Evolutionary conservation across 768 basidiomycete species (phyloP).

Genomic region (Agaricus bisporus): DNA sequence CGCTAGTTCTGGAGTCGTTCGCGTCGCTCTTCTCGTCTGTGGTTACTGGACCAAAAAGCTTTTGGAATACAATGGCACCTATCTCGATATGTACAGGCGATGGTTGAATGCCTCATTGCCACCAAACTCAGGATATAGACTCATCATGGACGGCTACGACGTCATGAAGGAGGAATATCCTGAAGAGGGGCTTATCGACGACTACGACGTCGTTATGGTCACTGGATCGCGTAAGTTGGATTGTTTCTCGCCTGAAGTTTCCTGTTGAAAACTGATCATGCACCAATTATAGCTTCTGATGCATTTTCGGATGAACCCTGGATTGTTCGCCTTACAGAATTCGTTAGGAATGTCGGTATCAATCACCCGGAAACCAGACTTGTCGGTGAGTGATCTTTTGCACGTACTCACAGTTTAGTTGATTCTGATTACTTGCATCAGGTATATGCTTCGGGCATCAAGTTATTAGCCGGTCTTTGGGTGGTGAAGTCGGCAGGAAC

Average conservation of each 20-base stretch:
- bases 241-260: neutral
- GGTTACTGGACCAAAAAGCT: constrained; percentile 49
- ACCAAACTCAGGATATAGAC: constrained; percentile 21
- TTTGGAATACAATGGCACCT: constrained; percentile 30
- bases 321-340: constrained; percentile 65
- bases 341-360: constrained; percentile 23
- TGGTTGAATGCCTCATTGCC: constrained; percentile 33
- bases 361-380: neutral
- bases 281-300: constrained; percentile 45
- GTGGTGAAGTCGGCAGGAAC: constrained; percentile 62
- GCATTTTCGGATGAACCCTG: constrained; percentile 74
- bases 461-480: constrained; percentile 62
- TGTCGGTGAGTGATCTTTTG: constrained; percentile 42
- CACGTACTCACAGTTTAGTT: neutral
- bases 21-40: constrained; percentile 52
- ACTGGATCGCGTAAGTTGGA: constrained; percentile 66
- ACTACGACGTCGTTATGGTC: constrained; percentile 68
- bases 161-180: constrained; percentile 61
- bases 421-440: constrained; percentile 16
- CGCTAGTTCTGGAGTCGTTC: neutral
- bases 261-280: neutral
- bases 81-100: constrained; percentile 41
- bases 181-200: constrained; percentile 35
- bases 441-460: constrained; percentile 94
- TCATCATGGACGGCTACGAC: constrained; percentile 57